Evolutionary conservation across 805 yeast species (phyloP), one percentile per base, ranked within the genome.

Genomic region (Ascoidea tarda): DNA sequence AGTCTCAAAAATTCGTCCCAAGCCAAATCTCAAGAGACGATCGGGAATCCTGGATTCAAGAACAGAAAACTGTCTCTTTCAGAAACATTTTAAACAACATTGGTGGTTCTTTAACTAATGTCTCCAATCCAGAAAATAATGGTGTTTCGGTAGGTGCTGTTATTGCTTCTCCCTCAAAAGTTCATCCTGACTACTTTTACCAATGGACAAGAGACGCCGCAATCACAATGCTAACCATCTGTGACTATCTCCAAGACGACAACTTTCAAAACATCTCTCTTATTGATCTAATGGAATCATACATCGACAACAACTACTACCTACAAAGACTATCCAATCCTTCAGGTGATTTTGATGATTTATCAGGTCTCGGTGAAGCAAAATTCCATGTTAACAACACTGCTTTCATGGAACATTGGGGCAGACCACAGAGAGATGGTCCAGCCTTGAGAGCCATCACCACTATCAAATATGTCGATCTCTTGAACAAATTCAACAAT

Each of bases 201-300:
- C 95, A 86, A 62, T 91, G 98, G 98, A 75, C 79, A 5, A 75
- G 98, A 62, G 98, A 91, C 64, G 80, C 89, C 38, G 96, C 96
- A 0, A 76, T 91, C 51, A 81, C 95, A 0, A 73, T 84, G 47
- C 77, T 77, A 53, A 72, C 95, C 0, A 67, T 91, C 50, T 71
- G 84, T 5, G 75, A 78, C 52, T 70, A 72, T 57, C 68, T 81
- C 55, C 71, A 71, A 33, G 86, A 82, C 46, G 62, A 62, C 16
- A 59, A 57, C 8, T 60, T 58, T 32, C 56, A 56, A 1, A 56
- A 61, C 55, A 49, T 54, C 6, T 61, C 66, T 5, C 56, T 69
- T 6, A 61, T 61, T 5, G 57, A 60, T 2, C 62, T 66, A 1
- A 63, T 89, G 32, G 82, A 83, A 56, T 71, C 77, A 46, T 90